Percentiles rank a stretch among this genome's conserved stretches.
phyloP scores from a whole-genome alignment of 371 early-diverging fungal genomes.

The Rhizopus stolonifer region DNA sequence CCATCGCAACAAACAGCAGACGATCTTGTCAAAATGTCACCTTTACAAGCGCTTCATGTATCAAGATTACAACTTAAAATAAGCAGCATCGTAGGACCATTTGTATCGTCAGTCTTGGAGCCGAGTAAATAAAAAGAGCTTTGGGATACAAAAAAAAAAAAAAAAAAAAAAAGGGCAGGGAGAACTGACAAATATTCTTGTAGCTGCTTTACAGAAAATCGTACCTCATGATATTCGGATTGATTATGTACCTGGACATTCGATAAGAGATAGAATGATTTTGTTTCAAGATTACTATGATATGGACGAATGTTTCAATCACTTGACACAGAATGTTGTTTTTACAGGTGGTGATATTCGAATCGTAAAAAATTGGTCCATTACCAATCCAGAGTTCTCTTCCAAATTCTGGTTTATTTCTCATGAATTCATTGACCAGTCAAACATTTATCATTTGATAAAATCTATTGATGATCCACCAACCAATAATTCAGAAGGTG shows the following conservation, averaged over 20 bases:
- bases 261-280: conserved; percentile 42
- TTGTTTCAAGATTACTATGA: conserved; percentile 46
- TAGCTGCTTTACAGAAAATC: conserved; percentile 40
- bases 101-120: conserved; percentile 13
- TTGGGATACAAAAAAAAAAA: too few species aligned
- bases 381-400: conserved; percentile 37
- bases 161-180: too few species aligned
- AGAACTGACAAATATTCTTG: neutral
- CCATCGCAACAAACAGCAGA: conserved; percentile 31
- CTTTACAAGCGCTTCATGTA: conserved; percentile 43
- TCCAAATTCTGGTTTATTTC: conserved; percentile 54
- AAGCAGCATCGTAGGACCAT: conserved; percentile 29
- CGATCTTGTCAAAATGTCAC: conserved; percentile 35
- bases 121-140: conserved; percentile 45
- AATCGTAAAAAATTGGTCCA: conserved; percentile 47
- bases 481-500: neutral
- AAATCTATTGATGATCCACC: neutral
- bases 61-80: conserved; percentile 37
- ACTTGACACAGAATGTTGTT: conserved; percentile 37
- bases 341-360: conserved; percentile 54
- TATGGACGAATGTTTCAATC: conserved; percentile 42
- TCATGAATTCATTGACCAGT: conserved; percentile 21
- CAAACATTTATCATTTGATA: neutral
- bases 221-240: conserved; percentile 48
- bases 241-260: conserved; percentile 33